These are phyloP conservation scores for Ceriops decandra DNA, from an alignment of 345 rosid genomes.

Conservation along the genomic window DNA sequence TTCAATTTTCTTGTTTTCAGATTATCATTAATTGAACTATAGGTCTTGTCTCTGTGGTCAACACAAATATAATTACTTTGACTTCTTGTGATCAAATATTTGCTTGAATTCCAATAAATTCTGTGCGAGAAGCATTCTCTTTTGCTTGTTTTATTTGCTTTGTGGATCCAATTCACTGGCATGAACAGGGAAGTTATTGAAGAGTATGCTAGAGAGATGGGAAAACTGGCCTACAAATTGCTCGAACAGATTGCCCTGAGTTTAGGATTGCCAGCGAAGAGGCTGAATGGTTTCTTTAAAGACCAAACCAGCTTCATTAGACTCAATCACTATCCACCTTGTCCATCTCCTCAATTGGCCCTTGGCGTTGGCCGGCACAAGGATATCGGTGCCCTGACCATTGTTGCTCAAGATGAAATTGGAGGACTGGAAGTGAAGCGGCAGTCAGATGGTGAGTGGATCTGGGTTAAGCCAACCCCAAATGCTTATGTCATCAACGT, in stretches of 20 bases:
- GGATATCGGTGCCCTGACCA: constrained; percentile 66
- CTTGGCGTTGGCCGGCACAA: constrained; percentile 86
- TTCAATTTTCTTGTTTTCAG: not conserved
- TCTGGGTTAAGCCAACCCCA: constrained; percentile 42
- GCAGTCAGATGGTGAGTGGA: constrained; percentile 72
- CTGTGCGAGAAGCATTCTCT: too few relatives aligned
- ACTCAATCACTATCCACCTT: constrained; percentile 74
- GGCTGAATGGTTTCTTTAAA: constrained; percentile 45
- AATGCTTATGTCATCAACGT: constrained; percentile 66
- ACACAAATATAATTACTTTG: not conserved
- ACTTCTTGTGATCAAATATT: too few relatives aligned
- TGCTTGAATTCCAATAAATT: too few relatives aligned
- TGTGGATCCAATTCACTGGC: not conserved
- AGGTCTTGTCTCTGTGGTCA: too few relatives aligned
- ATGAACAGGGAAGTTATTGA: constrained; percentile 40
- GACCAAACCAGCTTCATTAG: constrained; percentile 49
- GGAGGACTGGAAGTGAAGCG: constrained; percentile 73
- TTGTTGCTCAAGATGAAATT: constrained; percentile 69
- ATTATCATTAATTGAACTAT: too few relatives aligned
- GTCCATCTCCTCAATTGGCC: constrained; percentile 70
- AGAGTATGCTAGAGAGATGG: constrained; percentile 47
- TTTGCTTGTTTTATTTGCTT: too few relatives aligned
- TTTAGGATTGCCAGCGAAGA: constrained; percentile 46
- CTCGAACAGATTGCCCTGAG: constrained; percentile 54
- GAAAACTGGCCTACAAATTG: constrained; percentile 41